These are phyloP conservation scores for Aspergillus thermomutatus DNA, from an alignment of 2,329 filamentous ascomycete species.

Conservation along the genomic window DNA sequence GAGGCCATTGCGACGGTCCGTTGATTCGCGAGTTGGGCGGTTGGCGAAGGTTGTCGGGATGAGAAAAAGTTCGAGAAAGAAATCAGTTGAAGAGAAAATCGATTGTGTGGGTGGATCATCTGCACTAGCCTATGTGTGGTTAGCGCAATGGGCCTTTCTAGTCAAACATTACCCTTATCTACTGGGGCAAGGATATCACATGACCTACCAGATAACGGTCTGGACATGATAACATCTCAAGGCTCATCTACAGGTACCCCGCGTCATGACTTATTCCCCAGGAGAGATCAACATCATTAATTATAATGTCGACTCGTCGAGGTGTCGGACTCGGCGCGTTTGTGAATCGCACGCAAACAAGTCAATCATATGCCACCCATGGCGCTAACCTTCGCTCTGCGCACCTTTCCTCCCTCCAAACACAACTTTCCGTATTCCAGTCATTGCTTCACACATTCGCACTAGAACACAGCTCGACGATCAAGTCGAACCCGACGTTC, in stretches of 20 bases:
- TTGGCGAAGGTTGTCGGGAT: slow-evolving; percentile 36
- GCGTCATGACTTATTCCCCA: neutral
- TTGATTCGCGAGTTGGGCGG: slow-evolving; percentile 40
- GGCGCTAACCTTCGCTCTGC: slow-evolving; percentile 80
- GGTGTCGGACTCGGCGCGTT: slow-evolving; percentile 90
- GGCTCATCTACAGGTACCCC: neutral
- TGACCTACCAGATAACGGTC: slow-evolving; percentile 9
- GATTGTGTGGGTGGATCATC: slow-evolving; percentile 33
- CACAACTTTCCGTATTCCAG: slow-evolving; percentile 93
- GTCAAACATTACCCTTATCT: slow-evolving; percentile 22
- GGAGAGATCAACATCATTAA: neutral
- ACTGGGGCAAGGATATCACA: slow-evolving; percentile 23
- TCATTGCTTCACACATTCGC: slow-evolving; percentile 93
- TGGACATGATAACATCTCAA: neutral
- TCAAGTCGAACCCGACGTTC: slow-evolving; percentile 91
- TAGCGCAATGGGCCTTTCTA: slow-evolving; percentile 2
- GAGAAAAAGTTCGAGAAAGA: slow-evolving; percentile 23
- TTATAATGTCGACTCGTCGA: slow-evolving; percentile 44
- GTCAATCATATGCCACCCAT: slow-evolving; percentile 85
- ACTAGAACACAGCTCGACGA: slow-evolving; percentile 89
- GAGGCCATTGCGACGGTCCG: slow-evolving; percentile 55
- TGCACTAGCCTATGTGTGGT: slow-evolving; percentile 20
- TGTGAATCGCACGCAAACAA: slow-evolving; percentile 77
- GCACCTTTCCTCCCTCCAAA: slow-evolving; percentile 82
- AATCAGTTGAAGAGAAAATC: slow-evolving; percentile 21